Conservation (phyloP, 306 rosid species). For the Rosa rugosa region DNA sequence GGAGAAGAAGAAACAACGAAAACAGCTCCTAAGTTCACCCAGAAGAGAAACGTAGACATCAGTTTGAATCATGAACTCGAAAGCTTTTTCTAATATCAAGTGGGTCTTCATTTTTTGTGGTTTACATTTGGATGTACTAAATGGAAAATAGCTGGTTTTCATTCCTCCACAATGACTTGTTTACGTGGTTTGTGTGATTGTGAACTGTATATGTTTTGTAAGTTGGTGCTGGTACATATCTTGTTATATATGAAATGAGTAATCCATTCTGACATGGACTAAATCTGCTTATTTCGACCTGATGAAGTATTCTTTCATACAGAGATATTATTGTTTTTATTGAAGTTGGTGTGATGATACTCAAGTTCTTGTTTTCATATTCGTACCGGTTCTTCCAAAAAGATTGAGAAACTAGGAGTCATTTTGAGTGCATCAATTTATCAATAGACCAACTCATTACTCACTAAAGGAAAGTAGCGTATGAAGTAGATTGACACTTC, state of each 20-base stretch:
- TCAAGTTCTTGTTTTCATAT: not conserved
- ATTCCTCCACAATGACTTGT: conserved; percentile 59
- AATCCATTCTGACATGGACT: conserved; percentile 39
- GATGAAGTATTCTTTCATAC: not conserved
- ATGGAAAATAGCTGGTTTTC: conserved; percentile 52
- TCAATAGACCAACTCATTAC: too few relatives aligned
- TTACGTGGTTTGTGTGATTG: conserved; percentile 52
- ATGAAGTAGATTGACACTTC: too few relatives aligned
- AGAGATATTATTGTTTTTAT: not conserved
- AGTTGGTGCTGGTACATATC: conserved; percentile 52
- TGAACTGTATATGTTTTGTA: conserved; percentile 87
- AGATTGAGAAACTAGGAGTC: too few relatives aligned
- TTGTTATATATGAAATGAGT: conserved; percentile 49
- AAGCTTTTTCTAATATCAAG: conserved; percentile 38
- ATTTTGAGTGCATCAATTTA: too few relatives aligned
- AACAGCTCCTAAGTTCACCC: conserved; percentile 38
- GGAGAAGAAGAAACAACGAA: conserved; percentile 41
- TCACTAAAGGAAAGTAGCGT: too few relatives aligned
- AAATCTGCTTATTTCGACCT: conserved; percentile 1
- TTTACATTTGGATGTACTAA: conserved; percentile 44
- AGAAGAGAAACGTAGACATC: conserved; percentile 61
- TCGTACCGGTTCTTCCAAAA: too few relatives aligned
- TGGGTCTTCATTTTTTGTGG: conserved; percentile 34
- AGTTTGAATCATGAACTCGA: conserved; percentile 52
- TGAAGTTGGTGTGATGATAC: not conserved